phyloP scores from a whole-genome alignment of 2,329 filamentous ascomycete species.

The Didymella pinodella region DNA sequence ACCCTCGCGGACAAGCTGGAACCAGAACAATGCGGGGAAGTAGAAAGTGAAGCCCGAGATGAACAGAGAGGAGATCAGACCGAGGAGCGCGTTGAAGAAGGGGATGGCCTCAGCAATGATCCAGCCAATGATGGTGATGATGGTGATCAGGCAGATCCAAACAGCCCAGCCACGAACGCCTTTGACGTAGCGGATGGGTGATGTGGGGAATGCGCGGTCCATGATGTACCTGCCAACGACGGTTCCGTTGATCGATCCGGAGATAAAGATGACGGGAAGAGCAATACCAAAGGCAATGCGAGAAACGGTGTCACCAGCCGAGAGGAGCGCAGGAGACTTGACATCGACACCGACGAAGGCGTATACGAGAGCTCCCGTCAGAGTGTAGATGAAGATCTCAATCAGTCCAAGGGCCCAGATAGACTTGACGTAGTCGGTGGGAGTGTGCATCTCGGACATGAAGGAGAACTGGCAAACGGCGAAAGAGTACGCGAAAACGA shows the following conservation, averaged over 20 bases:
- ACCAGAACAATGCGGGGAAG: constrained; percentile 53
- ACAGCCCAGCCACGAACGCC: constrained; percentile 52
- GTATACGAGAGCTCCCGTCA: constrained; percentile 75
- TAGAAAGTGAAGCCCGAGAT: constrained; percentile 71
- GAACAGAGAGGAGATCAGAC: constrained; percentile 68
- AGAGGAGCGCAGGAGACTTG: constrained; percentile 70
- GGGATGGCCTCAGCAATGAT: constrained; percentile 75
- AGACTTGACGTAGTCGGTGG: constrained; percentile 67
- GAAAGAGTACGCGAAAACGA: constrained; percentile 53
- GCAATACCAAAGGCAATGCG: constrained; percentile 77
- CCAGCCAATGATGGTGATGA: constrained; percentile 70
- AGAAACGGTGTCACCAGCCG: constrained; percentile 64
- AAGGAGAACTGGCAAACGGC: constrained; percentile 75
- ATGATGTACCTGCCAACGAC: constrained; percentile 71
- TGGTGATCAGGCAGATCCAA: constrained; percentile 67
- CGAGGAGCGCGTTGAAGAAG: constrained; percentile 74
- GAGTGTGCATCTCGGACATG: constrained; percentile 71
- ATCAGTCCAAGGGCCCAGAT: constrained; percentile 64
- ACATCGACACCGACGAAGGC: constrained; percentile 70
- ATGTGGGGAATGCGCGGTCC: constrained; percentile 68
- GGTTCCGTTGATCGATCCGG: constrained; percentile 74
- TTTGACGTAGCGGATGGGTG: constrained; percentile 55
- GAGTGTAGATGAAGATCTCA: constrained; percentile 68
- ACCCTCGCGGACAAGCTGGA: constrained; percentile 51
- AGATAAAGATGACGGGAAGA: constrained; percentile 75